Evolutionary conservation across 2,329 filamentous ascomycete genomes (phyloP), one percentile per base, ranked within the genome.

Genomic region (Stagonosporopsis cucurbitacearum): DNA sequence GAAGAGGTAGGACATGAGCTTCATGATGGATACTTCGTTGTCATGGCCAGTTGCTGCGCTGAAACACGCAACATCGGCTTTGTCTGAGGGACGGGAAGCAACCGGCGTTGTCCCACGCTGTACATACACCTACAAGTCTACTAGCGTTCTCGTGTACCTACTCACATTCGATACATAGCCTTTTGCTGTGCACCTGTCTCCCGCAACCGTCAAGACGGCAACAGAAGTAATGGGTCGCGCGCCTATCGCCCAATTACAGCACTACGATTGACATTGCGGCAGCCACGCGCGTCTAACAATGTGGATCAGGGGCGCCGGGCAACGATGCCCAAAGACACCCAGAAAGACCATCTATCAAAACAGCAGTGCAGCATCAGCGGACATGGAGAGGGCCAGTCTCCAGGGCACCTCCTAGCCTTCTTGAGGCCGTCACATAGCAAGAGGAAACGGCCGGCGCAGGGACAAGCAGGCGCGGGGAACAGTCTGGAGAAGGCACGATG

Each of bases 1-100:
- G 93, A 69, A 83, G 88, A 59, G 83, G 88, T 63, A 85, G 88
- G 58, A 86, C 86, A 75, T 69, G 41, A 57, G 45, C 25, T 30
- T 43, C 28, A 7, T 36, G 9, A 32, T 25, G 2, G 23, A 12
- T 12, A 3, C 9, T n/a, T 13, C 11, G 11, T 23, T 23, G 12
- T 6, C 17, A 17, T 30, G 6, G 2, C 2, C 9, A 7, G 13
- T 26, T 37, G n/a, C 33, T 15, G 23, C 26, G 11, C 44, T 15
- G 28, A 0, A 7, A 12, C 32, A 19, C 33, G 23, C n/a, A 17
- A 19, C 41, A 55, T 17, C 42, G 36, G 22, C 19, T 22, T 26
- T 12, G 35, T 4, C 6, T 33, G 47, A 17, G 30, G 5, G 20
- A 19, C 20, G 25, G 25, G 47, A 12, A 19, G 36, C n/a, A 23